Conservation (phyloP, 257 asterid genomes). For the Scutellaria barbata region DNA sequence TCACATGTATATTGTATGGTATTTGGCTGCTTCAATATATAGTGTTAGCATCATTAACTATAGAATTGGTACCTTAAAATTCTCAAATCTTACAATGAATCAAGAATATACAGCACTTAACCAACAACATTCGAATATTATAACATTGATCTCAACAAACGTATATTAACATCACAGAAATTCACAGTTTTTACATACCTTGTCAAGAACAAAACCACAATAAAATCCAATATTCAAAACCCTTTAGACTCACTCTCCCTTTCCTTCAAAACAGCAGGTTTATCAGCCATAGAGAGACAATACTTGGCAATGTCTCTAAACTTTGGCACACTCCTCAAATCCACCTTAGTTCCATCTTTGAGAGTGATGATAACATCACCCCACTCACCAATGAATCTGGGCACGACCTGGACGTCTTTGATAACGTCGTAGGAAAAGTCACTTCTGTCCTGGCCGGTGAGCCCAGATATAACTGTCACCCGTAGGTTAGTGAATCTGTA, state of each 20-base stretch:
- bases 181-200: slow-evolving; percentile 29
- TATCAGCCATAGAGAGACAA: slow-evolving; percentile 73
- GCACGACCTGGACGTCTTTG: slow-evolving; percentile 92
- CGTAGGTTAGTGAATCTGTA: slow-evolving; percentile 81
- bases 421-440: slow-evolving; percentile 82
- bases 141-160: background rate
- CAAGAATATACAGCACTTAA: background rate
- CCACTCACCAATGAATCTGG: slow-evolving; percentile 96
- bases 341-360: slow-evolving; percentile 87
- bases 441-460: slow-evolving; percentile 87
- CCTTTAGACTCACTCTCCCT: slow-evolving; percentile 62
- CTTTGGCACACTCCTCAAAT: slow-evolving; percentile 92
- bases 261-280: slow-evolving; percentile 53
- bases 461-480: slow-evolving; percentile 90
- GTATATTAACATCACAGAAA: background rate
- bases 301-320: slow-evolving; percentile 95
- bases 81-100: slow-evolving; percentile 9
- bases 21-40: no score
- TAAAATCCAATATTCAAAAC: slow-evolving; percentile 42
- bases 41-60: background rate
- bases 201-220: background rate
- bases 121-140: background rate
- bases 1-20: no score
- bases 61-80: slow-evolving; percentile 9
- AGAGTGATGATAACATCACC: slow-evolving; percentile 88